phyloP scores from a whole-genome alignment of 2,329 filamentous ascomycete species.

The Botryosphaeria dothidea region DNA sequence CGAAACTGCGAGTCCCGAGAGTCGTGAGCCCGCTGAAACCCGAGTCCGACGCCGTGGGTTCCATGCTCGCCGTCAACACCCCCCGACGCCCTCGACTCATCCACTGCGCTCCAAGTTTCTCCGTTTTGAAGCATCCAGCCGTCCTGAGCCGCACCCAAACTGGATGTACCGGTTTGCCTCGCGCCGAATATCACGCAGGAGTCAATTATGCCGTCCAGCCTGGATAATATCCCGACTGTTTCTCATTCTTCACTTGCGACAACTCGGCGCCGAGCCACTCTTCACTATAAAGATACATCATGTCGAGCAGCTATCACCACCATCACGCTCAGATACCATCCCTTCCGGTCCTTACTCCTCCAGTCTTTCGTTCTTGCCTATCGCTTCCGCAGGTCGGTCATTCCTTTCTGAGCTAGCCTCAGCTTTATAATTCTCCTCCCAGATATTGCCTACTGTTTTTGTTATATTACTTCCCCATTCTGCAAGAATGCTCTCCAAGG shows the following conservation, averaged over 20 bases:
- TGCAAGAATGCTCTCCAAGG: not conserved
- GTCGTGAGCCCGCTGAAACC: not conserved
- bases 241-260: not conserved
- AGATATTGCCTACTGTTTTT: conserved; percentile 21
- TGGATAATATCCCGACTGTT: conserved; percentile 5
- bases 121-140: not conserved
- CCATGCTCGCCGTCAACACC: not conserved
- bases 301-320: not conserved
- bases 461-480: not conserved
- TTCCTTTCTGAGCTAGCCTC: conserved; percentile 39
- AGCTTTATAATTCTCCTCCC: conserved; percentile 22
- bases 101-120: not conserved
- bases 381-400: conserved; percentile 34
- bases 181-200: not conserved
- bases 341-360: conserved; percentile 23
- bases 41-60: not conserved
- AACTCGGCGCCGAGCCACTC: not conserved
- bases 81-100: not conserved
- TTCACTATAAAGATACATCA: not conserved
- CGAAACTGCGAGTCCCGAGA: not conserved
- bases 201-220: conserved; percentile 1
- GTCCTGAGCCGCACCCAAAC: too few species aligned
- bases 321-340: not conserved
- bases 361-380: conserved; percentile 26
- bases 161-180: not conserved